A percentile compares a stretch with the other conserved stretches of the same genome.
These are phyloP conservation scores for Alloteropsis semialata DNA, from an alignment of 176 grass and related monocot species.

Conservation along the genomic window DNA sequence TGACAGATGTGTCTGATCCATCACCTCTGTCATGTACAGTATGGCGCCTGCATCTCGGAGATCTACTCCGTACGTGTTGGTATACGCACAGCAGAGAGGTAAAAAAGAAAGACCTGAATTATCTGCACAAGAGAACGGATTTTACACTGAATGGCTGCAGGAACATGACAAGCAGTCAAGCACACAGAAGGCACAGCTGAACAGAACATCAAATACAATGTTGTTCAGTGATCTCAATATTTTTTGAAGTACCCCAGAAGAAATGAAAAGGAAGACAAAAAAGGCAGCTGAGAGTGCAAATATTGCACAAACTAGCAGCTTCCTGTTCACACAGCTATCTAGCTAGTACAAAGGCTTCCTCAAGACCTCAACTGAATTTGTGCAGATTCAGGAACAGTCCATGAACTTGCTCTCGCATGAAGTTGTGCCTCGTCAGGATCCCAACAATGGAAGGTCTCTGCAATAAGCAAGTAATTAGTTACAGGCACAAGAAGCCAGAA, in stretches of 20 bases:
- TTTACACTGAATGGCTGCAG: background rate
- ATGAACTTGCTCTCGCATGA: constrained; percentile 77
- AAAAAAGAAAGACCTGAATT: background rate
- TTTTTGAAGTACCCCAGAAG: background rate
- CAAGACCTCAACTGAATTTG: constrained; percentile 37
- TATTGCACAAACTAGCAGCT: constrained; percentile 1
- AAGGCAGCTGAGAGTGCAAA: background rate
- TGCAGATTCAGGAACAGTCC: constrained; percentile 68
- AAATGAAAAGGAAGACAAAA: background rate
- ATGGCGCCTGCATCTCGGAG: too few relatives aligned
- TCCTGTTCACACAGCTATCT: background rate
- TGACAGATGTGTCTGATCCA: background rate
- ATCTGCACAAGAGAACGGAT: background rate
- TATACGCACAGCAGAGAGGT: background rate
- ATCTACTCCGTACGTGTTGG: too few relatives aligned
- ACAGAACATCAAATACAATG: background rate
- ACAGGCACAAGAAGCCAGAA: background rate
- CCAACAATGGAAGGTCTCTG: constrained; percentile 89
- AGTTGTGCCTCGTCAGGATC: constrained; percentile 85
- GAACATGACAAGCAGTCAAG: background rate
- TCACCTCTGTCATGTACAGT: too few relatives aligned
- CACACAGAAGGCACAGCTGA: background rate
- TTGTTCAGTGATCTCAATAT: background rate
- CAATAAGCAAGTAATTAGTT: constrained; percentile 2
- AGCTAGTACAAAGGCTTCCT: too few relatives aligned